Evolutionary conservation across 2,329 filamentous ascomycete species (phyloP), one percentile per base, ranked within the genome.

Genomic region (Hypoxylon rubiginosum): DNA sequence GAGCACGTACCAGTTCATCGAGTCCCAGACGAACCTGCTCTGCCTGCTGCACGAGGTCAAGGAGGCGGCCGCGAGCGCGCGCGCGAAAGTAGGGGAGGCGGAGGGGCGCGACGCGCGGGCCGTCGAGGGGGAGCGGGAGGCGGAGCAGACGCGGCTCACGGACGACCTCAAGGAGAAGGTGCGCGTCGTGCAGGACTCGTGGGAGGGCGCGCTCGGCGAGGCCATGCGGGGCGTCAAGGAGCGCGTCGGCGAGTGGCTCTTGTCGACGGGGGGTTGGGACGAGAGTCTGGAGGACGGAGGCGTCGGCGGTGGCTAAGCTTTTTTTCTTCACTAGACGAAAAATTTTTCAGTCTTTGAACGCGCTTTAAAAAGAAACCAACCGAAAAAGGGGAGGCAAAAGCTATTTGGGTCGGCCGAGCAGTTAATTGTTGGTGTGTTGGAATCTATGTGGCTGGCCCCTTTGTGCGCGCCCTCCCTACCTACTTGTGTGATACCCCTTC

Each of bases 1-100:
- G 82, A 94, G 91, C 73, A 95, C 93, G 8, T 97, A 97, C 75
- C 96, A 98, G 78, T 98, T 97, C 80, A 97, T 98, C 74, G 96
- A 98, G 82, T 92, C 90, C 6, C 95, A 98, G 82, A 95, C 90
- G 30, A 97, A 97, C 75, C 83, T 97, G 34, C 84, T 97, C 24
- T 98, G 95, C 75, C 83, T 98, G 39, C 81, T 97, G 61, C 96
- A 97, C 74, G 94, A 97, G 79, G 93, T 97, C 57, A 93, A 93
- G 76, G 92, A 92, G 58, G 90, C 90, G 0, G 89, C 92, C 1
- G 90, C 92, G 75, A 85, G 85, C 50, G 75, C 76, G 15, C 72
- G 71, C 36, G 91, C 92, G 7, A 89, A 89, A 70, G 88, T 88
- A 56, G 85, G 88, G 48, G 90, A 93, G 76, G 87, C 88, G 0